Base-by-base conservation (phyloP, 2,329 filamentous ascomycete genomes). In the Xylogone sp. region DNA sequence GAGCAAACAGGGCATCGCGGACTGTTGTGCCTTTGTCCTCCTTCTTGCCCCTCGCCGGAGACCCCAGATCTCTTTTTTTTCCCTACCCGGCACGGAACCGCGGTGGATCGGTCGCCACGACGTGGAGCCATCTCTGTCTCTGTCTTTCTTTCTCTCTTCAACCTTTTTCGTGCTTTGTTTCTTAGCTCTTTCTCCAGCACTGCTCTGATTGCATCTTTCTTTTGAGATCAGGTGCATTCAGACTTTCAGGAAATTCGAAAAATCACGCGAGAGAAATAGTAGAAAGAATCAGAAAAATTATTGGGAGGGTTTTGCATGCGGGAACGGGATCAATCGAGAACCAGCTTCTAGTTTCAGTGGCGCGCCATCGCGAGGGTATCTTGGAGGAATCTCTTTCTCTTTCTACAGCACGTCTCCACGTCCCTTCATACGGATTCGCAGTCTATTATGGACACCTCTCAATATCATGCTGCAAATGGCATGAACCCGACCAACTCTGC, bases 381-480 rank as follows among this genome's bases (percentile, higher is more conserved):
- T 45, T 45, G 16, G 34, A 24, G 44, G 43, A 42, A 10, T 48
- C 43, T 31, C 45, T 48, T 45, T 42, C 54, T 48, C n/a, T 29
- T 48, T 21, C 27, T 16, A 44, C 42, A 9, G 45, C 21, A 44
- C 31, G 39, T 19, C 45, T 52, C 42, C 13, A 50, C 44, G 29
- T 18, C 18, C 31, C 27, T 39, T 22, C n/a, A 39, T 27, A 19
- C 21, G 12, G 34, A 42, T 48, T 45, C 34, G 22, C 49, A 34
- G 46, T 27, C 39, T 24, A 51, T 24, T 34, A 64, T 65, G 62
- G 63, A 64, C 54, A 56, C 45, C 49, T 55, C 57, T 20, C 63
- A 61, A 53, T 65, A 63, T 53, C 60, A 65, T 39, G n/a, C n/a
- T n/a, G 49, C 54, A 27, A 65, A 63, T 56, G 56, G 56, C 31